A percentile compares a stretch with the other conserved stretches of the same genome.
These are phyloP conservation scores for Calonectria pseudoturangicola DNA, from an alignment of 2,329 filamentous ascomycete species.

Conservation along the genomic window DNA sequence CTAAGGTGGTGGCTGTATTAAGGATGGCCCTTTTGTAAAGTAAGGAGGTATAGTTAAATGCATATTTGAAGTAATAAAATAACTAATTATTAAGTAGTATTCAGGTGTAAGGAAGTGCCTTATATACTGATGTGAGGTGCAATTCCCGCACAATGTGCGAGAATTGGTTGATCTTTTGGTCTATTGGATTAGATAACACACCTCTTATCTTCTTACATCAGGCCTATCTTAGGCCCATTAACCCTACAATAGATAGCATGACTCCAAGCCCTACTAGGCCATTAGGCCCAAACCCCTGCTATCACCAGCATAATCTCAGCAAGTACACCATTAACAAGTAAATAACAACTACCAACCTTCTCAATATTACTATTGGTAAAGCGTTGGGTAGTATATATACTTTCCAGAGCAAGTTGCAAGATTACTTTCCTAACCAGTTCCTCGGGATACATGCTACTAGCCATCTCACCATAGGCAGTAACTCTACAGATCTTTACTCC, in stretches of 20 bases:
- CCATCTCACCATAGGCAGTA: constrained; percentile 36
- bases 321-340: constrained; percentile 2
- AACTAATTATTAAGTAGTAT: not conserved
- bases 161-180: no score
- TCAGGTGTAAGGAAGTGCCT: no score
- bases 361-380: constrained; percentile 25
- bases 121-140: no score
- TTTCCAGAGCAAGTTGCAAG: constrained; percentile 31
- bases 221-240: constrained; percentile 18
- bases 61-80: not conserved
- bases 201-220: no score
- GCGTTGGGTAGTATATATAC: not conserved
- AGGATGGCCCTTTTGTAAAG: constrained; percentile 38
- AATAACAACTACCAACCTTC: constrained; percentile 26
- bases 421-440: constrained; percentile 23
- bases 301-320: constrained; percentile 55
- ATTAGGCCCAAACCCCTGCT: constrained; percentile 62
- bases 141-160: no score
- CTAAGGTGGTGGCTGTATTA: constrained; percentile 50
- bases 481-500: constrained; percentile 31
- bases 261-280: constrained; percentile 49
- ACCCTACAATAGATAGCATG: constrained; percentile 21
- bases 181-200: no score
- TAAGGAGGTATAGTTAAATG: not conserved
- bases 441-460: constrained; percentile 36